A percentile compares a stretch with the other conserved stretches of the same genome.
These are phyloP conservation scores for Nitzschia inconspicua DNA, from an alignment of 108 stramenopile species.

Conservation along the genomic window DNA sequence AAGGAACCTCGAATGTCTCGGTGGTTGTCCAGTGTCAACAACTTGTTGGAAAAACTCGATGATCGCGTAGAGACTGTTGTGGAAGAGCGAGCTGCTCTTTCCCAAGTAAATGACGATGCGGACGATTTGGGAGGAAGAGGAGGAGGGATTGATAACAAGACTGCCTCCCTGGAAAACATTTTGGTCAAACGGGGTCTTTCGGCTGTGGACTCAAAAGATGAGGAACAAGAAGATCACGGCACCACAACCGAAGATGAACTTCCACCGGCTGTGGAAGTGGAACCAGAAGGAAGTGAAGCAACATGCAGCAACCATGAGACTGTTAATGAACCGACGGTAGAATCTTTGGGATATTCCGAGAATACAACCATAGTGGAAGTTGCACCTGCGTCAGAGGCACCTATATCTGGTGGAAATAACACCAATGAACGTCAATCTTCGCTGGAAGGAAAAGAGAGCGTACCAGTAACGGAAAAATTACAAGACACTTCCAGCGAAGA, in stretches of 20 bases:
- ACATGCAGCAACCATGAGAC: no score
- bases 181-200: conserved; percentile 44
- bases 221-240: conserved; percentile 15
- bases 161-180: no score
- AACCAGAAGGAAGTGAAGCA: background rate
- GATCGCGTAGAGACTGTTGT: conserved; percentile 62
- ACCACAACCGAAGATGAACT: background rate
- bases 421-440: no score
- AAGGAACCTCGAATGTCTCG: no score
- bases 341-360: no score
- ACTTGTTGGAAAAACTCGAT: conserved; percentile 72
- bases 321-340: no score
- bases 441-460: no score
- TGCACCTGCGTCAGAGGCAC: no score
- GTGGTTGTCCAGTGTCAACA: conserved; percentile 69
- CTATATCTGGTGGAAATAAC: no score
- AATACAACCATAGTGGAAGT: no score
- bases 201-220: background rate
- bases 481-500: no score
- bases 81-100: conserved; percentile 36
- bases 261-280: background rate
- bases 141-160: conserved; percentile 24
- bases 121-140: conserved; percentile 9
- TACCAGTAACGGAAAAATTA: no score
- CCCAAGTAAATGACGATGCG: conserved; percentile 13